Base-by-base conservation (phyloP, 192 early-diverging fungal genomes). In the Thoreauomyces humboldtii region DNA sequence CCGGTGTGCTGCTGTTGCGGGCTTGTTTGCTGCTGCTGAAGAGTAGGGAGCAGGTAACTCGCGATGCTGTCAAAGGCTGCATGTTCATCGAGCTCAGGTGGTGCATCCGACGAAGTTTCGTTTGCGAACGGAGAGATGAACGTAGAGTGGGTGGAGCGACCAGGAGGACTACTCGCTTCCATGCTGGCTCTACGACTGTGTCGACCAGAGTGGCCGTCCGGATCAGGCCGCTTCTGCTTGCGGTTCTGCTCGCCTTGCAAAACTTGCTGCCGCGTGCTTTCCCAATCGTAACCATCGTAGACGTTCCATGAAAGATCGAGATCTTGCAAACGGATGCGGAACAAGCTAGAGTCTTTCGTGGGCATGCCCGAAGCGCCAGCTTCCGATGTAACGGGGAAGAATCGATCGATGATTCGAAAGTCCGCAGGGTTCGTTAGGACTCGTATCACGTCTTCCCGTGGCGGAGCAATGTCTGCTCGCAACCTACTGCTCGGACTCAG, bases 241-340 rank as follows among this genome's bases (percentile, higher is more conserved):
- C 25, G n/a, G n/a, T 61, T 29, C 21, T 59, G 29, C 17, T 59
- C 56, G 38, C n/a, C 27, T 2, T 47, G 31, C 17, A 25, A 7
- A 7, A 58, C 54, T 11, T 19, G 50, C 56, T 35, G 54, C 2
- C 44, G 44, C 2, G 44, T 24, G 37, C 72, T 73, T 35, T 70
- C 74, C 86, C 83, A 90, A 47, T 90, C 86, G 56, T 80, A 77
- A 0, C 90, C 90, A 70, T 87, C 86, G 59, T 82, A 86, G 9
- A 91, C 50, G 21, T 83, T 74, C 80, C 86, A 86, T 7, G 74
- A 45, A 45, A 91, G 44, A 33, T 81, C 78, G 28, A 87, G 75
- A 58, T 91, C 83, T 37, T 77, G 67, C 4, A 91, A 54, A n/a
- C 77, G 71, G 17, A 89, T 29, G 1, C 79, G 76, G 22, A 81